Evolutionary conservation across 2,329 filamentous ascomycete genomes (phyloP).

Genomic region (Clonostachys rosea): DNA sequence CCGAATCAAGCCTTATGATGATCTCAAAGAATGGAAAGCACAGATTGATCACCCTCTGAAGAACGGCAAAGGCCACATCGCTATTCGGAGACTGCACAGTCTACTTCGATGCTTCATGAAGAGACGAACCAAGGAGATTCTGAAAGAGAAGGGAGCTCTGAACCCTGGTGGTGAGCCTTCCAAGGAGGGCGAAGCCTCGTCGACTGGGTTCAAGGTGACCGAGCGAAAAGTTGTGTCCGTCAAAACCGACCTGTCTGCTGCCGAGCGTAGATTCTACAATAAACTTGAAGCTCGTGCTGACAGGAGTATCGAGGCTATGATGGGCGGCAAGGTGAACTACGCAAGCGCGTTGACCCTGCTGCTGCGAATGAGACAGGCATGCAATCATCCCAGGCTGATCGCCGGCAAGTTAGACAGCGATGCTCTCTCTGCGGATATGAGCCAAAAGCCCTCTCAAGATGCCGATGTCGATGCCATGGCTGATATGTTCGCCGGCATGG

Average conservation of each 20-base stretch:
- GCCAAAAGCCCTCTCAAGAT: slow-evolving; percentile 38
- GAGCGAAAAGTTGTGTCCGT: slow-evolving; percentile 84
- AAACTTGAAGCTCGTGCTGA: slow-evolving; percentile 81
- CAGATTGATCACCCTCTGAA: slow-evolving; percentile 89
- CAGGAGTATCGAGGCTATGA: slow-evolving; percentile 82
- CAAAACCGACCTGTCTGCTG: slow-evolving; percentile 69
- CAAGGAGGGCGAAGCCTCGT: slow-evolving; percentile 43
- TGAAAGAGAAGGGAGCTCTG: slow-evolving; percentile 80
- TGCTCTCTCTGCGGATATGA: slow-evolving; percentile 63
- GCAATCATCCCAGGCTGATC: slow-evolving; percentile 88
- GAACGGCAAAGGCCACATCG: slow-evolving; percentile 81
- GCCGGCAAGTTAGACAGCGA: slow-evolving; percentile 83
- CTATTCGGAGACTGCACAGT: slow-evolving; percentile 80
- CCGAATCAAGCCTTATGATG: slow-evolving; percentile 85
- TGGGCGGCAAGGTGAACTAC: slow-evolving; percentile 74
- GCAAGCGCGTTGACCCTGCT: slow-evolving; percentile 90
- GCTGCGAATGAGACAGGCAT: slow-evolving; percentile 86
- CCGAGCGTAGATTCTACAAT: slow-evolving; percentile 82
- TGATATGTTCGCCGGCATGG: slow-evolving; percentile 80
- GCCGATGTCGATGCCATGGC: slow-evolving; percentile 78
- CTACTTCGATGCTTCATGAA: slow-evolving; percentile 96
- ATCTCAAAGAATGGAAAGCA: slow-evolving; percentile 82
- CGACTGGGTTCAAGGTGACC: slow-evolving; percentile 80
- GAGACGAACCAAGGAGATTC: slow-evolving; percentile 93
- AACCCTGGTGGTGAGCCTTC: slow-evolving; percentile 67